Percentiles rank a stretch among this genome's conserved stretches.
These are phyloP conservation scores for Sporothrix luriei DNA, from an alignment of 2,329 filamentous ascomycete genomes.

Conservation along the genomic window DNA sequence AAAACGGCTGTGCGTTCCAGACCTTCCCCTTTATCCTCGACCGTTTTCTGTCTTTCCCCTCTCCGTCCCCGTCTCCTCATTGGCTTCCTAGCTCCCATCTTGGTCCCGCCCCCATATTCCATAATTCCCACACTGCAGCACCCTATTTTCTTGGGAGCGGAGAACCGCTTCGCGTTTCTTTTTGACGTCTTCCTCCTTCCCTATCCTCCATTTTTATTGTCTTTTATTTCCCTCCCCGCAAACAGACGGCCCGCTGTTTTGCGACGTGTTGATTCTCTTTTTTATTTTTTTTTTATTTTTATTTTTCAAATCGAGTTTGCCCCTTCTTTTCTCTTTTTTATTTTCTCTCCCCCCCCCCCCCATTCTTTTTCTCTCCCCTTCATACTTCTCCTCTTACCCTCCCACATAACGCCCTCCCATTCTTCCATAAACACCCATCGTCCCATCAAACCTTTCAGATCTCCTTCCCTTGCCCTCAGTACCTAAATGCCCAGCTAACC, in stretches of 20 bases:
- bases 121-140: slow-evolving; percentile 10
- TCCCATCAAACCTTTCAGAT: neutral
- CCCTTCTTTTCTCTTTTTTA: slow-evolving; percentile 6
- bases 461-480: neutral
- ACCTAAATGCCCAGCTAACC: slow-evolving; percentile 25
- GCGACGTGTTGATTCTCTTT: slow-evolving; percentile 23
- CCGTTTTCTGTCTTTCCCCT: neutral
- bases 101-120: slow-evolving; percentile 4
- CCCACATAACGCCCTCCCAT: neutral
- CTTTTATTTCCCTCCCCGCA: slow-evolving; percentile 20
- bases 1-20: neutral
- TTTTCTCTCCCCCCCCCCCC: no score
- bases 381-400: slow-evolving; percentile 11
- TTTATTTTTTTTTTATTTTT: slow-evolving; percentile 10
- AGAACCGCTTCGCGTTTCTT: slow-evolving; percentile 7
- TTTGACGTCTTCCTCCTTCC: slow-evolving; percentile 6
- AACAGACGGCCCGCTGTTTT: slow-evolving; percentile 14
- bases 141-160: slow-evolving; percentile 15
- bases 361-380: neutral
- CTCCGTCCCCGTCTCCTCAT: slow-evolving; percentile 11
- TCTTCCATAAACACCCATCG: neutral
- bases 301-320: slow-evolving; percentile 1
- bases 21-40: neutral
- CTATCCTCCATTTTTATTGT: neutral
- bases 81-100: slow-evolving; percentile 20